phyloP scores from a whole-genome alignment of 2,329 filamentous ascomycete genomes.

The Purpureocillium lavendulum region DNA sequence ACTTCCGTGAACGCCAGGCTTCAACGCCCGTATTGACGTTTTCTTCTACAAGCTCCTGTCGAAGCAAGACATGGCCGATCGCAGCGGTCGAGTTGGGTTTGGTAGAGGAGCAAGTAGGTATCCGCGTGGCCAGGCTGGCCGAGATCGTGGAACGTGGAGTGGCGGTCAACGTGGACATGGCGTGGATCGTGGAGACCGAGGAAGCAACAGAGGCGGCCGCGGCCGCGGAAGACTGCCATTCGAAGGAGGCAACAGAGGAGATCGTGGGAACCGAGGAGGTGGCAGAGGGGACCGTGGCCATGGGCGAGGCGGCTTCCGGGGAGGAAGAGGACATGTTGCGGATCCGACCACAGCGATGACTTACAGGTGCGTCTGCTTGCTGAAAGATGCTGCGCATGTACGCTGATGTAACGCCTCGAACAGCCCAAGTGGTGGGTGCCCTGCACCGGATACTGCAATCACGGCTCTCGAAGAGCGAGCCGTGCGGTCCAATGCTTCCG shows the following conservation, averaged over 20 bases:
- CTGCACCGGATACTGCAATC: too few relatives aligned
- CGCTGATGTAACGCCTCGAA: too few relatives aligned
- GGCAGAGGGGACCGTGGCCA: conserved; percentile 8
- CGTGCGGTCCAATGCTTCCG: too few relatives aligned
- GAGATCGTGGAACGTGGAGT: conserved; percentile 9
- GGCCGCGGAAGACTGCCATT: conserved; percentile 4
- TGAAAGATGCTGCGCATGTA: too few relatives aligned
- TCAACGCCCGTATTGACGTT: too few relatives aligned
- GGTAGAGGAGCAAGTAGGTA: not conserved
- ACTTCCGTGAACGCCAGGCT: too few relatives aligned
- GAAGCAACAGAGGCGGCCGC: not conserved
- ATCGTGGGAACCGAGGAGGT: conserved; percentile 11
- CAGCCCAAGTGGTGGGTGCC: too few relatives aligned
- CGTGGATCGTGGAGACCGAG: conserved; percentile 4
- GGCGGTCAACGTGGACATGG: conserved; percentile 9
- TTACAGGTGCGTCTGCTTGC: too few relatives aligned
- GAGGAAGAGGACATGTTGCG: conserved; percentile 11
- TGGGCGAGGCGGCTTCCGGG: conserved; percentile 8
- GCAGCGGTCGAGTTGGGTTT: conserved; percentile 11
- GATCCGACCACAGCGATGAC: too few relatives aligned
- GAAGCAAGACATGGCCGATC: conserved; percentile 14
- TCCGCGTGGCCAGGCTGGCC: conserved; percentile 1
- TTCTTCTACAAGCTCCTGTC: too few relatives aligned
- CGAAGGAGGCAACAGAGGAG: conserved; percentile 14
- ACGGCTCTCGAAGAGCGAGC: too few relatives aligned